These are phyloP conservation scores for Aureobasidium uvarum DNA, from an alignment of 2,329 filamentous ascomycete genomes.

Conservation along the genomic window DNA sequence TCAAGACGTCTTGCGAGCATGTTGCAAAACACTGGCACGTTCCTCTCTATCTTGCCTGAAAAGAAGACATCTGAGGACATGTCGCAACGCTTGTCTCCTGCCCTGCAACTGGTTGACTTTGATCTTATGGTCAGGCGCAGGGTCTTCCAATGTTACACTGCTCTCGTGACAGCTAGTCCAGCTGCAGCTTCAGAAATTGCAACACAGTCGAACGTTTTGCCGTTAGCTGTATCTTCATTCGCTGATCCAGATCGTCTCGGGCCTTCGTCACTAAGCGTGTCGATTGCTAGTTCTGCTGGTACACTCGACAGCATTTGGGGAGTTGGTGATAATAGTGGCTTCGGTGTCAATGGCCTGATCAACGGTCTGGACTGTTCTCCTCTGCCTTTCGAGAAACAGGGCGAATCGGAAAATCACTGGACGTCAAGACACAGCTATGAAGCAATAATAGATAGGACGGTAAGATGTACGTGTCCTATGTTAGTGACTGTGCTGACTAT, in stretches of 20 bases:
- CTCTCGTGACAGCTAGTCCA: conserved; percentile 84
- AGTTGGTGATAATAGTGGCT: conserved; percentile 88
- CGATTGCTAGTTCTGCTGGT: conserved; percentile 85
- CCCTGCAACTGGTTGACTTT: conserved; percentile 83
- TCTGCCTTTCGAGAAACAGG: conserved; percentile 59
- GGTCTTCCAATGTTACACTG: conserved; percentile 92
- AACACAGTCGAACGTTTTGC: conserved; percentile 86
- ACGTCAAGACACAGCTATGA: conserved; percentile 57
- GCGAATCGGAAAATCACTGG: conserved; percentile 34
- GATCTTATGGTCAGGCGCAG: conserved; percentile 90
- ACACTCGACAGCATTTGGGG: conserved; percentile 96
- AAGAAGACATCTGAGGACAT: conserved; percentile 87
- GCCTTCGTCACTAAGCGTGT: conserved; percentile 79
- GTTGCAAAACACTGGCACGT: conserved; percentile 91
- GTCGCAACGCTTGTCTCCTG: conserved; percentile 75
- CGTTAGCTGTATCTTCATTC: conserved; percentile 85
- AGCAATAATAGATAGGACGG: conserved; percentile 59
- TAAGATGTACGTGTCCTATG: conserved; percentile 30
- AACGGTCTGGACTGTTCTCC: conserved; percentile 70
- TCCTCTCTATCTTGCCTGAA: conserved; percentile 77
- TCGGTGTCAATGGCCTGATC: conserved; percentile 85
- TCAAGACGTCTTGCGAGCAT: conserved; percentile 89
- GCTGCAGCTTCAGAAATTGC: conserved; percentile 80
- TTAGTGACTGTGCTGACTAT: conserved; percentile 26
- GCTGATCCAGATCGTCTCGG: conserved; percentile 88